These are phyloP conservation scores for Neurospora intermedia DNA, from an alignment of 495 filamentous ascomycete genomes.

Conservation along the genomic window DNA sequence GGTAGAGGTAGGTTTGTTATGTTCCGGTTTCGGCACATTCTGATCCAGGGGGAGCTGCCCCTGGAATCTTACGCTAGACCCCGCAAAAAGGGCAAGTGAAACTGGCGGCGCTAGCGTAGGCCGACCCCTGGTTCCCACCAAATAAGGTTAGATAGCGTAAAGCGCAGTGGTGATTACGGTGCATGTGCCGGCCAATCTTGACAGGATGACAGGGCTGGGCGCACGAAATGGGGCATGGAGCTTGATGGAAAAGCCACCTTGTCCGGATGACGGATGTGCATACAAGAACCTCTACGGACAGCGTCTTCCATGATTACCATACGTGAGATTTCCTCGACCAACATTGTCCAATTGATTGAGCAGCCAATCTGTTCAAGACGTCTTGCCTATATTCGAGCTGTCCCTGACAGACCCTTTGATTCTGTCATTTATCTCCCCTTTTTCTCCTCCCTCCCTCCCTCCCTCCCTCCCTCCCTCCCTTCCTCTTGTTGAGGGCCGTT, in stretches of 20 bases:
- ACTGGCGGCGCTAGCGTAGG: neutral
- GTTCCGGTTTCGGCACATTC: neutral
- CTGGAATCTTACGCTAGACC: neutral
- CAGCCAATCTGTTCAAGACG: neutral
- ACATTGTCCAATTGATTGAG: conserved; percentile 1
- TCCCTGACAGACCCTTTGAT: neutral
- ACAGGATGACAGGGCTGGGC: neutral
- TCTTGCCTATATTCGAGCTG: neutral
- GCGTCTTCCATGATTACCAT: neutral
- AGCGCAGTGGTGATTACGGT: neutral
- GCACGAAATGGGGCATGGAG: neutral
- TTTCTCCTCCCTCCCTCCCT: neutral
- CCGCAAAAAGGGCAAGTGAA: neutral
- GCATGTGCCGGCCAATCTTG: neutral
- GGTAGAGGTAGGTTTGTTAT: neutral
- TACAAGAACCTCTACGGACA: neutral
- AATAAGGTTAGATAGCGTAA: neutral
- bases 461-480: neutral
- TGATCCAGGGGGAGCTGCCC: neutral
- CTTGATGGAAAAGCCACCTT: neutral
- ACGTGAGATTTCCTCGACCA: neutral
- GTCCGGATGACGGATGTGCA: neutral
- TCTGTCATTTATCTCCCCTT: neutral
- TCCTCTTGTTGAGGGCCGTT: neutral
- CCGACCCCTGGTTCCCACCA: neutral